Evolutionary conservation across 495 filamentous ascomycete genomes (phyloP).

Genomic region (Ramalina intermedia): DNA sequence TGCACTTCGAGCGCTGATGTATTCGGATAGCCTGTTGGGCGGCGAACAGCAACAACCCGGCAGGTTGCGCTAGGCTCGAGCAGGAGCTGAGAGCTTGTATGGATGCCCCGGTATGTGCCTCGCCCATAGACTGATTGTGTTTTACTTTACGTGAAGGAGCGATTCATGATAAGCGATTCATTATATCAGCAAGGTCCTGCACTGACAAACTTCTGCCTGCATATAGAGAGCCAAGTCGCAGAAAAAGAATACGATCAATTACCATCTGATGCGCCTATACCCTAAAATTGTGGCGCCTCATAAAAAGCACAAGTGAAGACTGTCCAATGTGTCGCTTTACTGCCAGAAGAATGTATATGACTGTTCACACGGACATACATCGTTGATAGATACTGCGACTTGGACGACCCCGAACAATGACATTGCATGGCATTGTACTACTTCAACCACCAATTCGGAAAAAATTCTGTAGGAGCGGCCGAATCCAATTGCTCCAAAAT

Average conservation of each 20-base stretch:
- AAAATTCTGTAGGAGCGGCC: too few species aligned
- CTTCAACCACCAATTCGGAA: too few species aligned
- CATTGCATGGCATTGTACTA: too few species aligned
- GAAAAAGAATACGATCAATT: slow-evolving; percentile 83
- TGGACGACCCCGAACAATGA: too few species aligned
- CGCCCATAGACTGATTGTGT: background rate
- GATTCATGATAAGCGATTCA: too few species aligned
- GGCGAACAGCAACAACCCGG: slow-evolving; percentile 56
- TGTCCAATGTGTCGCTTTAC: background rate
- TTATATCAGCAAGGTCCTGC: background rate
- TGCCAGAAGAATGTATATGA: too few species aligned
- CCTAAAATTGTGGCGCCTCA: slow-evolving; percentile 57
- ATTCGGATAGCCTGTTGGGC: slow-evolving; percentile 74
- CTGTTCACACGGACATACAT: too few species aligned
- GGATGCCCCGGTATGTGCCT: slow-evolving; percentile 57
- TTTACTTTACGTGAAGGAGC: too few species aligned
- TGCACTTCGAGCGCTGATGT: background rate
- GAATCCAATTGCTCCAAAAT: too few species aligned
- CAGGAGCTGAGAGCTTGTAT: slow-evolving; percentile 78
- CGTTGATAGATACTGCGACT: too few species aligned
- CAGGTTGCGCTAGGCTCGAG: slow-evolving; percentile 70
- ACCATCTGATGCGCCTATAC: slow-evolving; percentile 79
- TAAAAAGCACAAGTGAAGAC: slow-evolving; percentile 42
- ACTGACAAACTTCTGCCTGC: background rate
- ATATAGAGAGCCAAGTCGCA: slow-evolving; percentile 45